Base-by-base conservation (phyloP, 129 eudicot genomes). In the Centrapalus pauciflorus region DNA sequence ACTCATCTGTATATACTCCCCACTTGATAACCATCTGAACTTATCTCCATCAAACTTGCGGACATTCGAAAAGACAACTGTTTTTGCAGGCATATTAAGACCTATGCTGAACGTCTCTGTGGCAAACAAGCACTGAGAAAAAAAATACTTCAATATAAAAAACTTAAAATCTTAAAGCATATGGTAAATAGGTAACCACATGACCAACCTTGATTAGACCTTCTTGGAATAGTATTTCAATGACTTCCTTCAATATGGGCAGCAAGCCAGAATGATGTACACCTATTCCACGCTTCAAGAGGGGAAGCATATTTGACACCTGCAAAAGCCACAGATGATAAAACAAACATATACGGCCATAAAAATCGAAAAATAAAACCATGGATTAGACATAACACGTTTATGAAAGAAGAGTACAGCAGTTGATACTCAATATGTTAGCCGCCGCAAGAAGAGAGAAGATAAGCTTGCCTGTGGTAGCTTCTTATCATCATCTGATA, bases 61-160 rank as follows among this genome's bases (percentile, higher is more conserved):
- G 4, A 89, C 99, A 89, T 94, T 94, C 63, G 97, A 80, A 74
- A 94, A 94, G 70, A 94, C 99, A 70, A 94, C 99, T 5, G 99
- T 94, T 77, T 94, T 94, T 67, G 99, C 99, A 73, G 99, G 99
- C 99, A 94, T 94, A 69, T 94, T 94, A 54, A 94, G 77, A 38
- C 99, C 99, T 69, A 94, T 94, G 84, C 99, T 94, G 82, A 94
- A 94, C 32, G 99, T 94, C 89, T 94, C 99, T 86, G 99, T 94
- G 33, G 99, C 99, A 79, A 94, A 94, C 86, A 94, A 82, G 82
- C 96, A 89, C 99, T 93, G 74, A 57, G 32, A 76, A 70, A 67
- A 66, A 72, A 73, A 19, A 59, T 34, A 13, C 24, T 61, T 79
- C 68, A 77, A 27, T 59, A 54, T 71, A 29, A 32, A 38, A 19